Base-by-base conservation (phyloP, 1,284 basidiomycete genomes). In the Marasmius fiardii region DNA sequence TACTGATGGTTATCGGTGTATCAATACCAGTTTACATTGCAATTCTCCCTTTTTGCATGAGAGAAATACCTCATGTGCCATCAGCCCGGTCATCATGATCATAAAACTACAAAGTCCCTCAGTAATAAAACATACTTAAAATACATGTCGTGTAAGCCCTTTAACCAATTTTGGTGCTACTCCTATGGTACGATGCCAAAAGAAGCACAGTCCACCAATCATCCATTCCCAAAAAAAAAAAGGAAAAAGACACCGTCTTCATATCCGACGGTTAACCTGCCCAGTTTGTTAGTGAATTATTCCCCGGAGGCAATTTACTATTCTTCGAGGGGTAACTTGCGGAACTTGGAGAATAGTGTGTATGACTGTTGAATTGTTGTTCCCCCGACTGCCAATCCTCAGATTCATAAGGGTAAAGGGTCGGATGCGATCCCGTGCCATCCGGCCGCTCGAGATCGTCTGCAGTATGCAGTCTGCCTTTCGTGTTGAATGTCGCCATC, bases 61-160 rank as follows among this genome's bases (percentile, higher is more conserved):
- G 39, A 41, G 8, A 18, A 16, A 33, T 33, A 33, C 28, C n/a
- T 33, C 31, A 10, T 49, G 31, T 12, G 12, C 47, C 31, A 16
- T 45, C 20, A 24, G 8, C n/a, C 16, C 23, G 20, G 18, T 49
- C 28, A n/a, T n/a, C n/a, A 41, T 16, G 20, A 41, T 14, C 16
- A 41, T 14, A 14, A n/a, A 41, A 41, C 47, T 49, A 33, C 47
- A 49, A 49, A 49, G 47, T 49, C 47, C 47, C 47, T 31, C 4
- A 31, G 24, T 20, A 31, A n/a, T 49, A 33, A 49, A 31, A 33
- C 24, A 31, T 7, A 26, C 18, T 33, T 28, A 18, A 31, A 12
- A 33, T 26, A 31, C 28, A 26, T 49, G 23, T 26, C n/a, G 26
- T 31, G 47, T n/a, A 16, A 23, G 21, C 47, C 47, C 24, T 49